Percentiles rank a stretch among this genome's conserved stretches.
phyloP scores from a whole-genome alignment of 202 grass and related monocot genomes.

The Schoenoplectus tabernaemontani region DNA sequence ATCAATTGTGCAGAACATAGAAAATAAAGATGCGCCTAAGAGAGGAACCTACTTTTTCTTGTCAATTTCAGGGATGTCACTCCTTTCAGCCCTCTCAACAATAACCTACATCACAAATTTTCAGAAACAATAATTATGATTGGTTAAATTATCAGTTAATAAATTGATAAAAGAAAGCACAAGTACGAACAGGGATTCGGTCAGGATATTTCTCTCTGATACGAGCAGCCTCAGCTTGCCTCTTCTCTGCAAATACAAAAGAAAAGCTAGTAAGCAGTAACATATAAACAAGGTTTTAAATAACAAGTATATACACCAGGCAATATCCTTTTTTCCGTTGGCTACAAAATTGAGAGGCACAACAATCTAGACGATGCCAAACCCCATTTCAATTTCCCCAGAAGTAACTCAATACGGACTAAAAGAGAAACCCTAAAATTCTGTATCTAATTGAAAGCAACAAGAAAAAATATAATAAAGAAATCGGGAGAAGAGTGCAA shows the following conservation, averaged over 20 bases:
- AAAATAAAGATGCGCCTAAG: background rate
- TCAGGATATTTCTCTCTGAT: constrained; percentile 97
- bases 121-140: background rate
- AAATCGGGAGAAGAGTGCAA: background rate
- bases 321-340: background rate
- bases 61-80: constrained; percentile 81
- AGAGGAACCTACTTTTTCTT: constrained; percentile 67
- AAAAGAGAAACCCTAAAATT: constrained; percentile 7
- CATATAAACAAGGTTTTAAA: background rate
- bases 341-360: background rate
- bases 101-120: constrained; percentile 50
- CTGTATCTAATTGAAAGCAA: background rate
- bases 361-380: too few species aligned
- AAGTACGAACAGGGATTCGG: constrained; percentile 61
- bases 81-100: constrained; percentile 93
- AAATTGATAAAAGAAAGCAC: background rate
- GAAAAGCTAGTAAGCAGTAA: background rate
- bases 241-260: constrained; percentile 51
- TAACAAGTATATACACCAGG: background rate
- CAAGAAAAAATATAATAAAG: background rate
- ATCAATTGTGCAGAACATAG: background rate
- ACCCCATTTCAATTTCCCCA: too few species aligned
- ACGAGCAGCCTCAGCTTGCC: constrained; percentile 73
- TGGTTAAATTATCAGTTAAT: background rate
- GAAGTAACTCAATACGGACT: too few species aligned